Evolutionary conservation across 805 yeast genomes (phyloP), one percentile per base, ranked within the genome.

Genomic region (Saturnispora hagleri): DNA sequence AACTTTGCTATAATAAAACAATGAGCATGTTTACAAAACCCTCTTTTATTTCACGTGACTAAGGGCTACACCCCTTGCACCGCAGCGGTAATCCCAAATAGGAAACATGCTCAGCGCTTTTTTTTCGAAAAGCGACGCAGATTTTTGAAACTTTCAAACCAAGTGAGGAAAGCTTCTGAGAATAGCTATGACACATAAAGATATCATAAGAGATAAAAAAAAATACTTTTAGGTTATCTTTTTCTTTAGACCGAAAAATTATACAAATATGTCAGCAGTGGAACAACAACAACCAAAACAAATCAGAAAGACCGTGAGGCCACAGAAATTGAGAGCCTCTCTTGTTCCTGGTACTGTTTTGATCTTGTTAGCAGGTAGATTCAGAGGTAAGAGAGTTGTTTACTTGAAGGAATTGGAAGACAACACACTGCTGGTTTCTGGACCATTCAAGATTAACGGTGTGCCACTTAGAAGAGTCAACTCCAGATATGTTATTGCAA

Each of bases 361-460:
- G 74, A 91, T 91, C 74, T 80, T 91, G 73, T 82, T 91, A 72
- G 97, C 99, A 68, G 99, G 99, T 74, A 89, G 97, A 78, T 91
- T 89, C 96, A 88, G 99, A 79, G 99, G 99, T 75, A 93, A 91
- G 89, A 90, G 99, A 80, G 99, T 93, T 68, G 97, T 91, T 62
- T 87, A 86, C 86, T 84, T 91, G 73, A 91, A 91, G 85, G 76
- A 84, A 74, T 82, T 93, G 72, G 96, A 89, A 79, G 99, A 93
- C 82, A 89, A 89, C 89, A 91, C 97, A 62, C 81, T 91, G 68
- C 85, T 91, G 72, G 96, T 91, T 60, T 79, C 97, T 58, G 99
- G 99, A 73, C 99, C 99, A 69, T 93, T 93, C 96, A 91, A 93
- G 84, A 86, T 91, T 69, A 91, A 91, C 81, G 99, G 99, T 81